phyloP scores from a whole-genome alignment of 169 alveolate genomes.

The Cystoisospora suis region DNA sequence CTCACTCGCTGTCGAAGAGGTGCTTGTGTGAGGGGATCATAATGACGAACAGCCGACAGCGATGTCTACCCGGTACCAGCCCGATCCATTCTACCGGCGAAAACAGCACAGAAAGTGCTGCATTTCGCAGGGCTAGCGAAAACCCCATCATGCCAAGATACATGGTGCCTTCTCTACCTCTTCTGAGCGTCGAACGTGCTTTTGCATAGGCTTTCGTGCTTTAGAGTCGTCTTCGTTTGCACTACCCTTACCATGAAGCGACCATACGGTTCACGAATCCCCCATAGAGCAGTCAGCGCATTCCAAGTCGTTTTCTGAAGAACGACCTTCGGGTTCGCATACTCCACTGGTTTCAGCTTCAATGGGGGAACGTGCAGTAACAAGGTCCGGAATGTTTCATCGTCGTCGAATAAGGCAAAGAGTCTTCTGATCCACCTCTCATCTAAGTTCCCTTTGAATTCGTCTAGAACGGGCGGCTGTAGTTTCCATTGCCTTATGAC shows the following conservation, averaged over 20 bases:
- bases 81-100: no score
- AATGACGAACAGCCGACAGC: no score
- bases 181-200: no score
- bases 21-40: no score
- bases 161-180: no score
- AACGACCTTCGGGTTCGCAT: background rate
- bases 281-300: slow-evolving; percentile 48
- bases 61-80: no score
- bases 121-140: no score
- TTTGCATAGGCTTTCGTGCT: no score
- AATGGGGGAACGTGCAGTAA: background rate
- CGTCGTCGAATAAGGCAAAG: background rate
- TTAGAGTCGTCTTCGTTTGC: no score
- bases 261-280: slow-evolving; percentile 27
- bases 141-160: no score
- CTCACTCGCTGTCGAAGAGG: no score
- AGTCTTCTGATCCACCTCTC: background rate
- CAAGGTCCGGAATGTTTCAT: background rate
- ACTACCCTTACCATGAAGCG: slow-evolving; percentile 44
- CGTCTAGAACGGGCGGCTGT: background rate
- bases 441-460: background rate
- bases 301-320: slow-evolving; percentile 47
- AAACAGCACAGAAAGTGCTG: no score
- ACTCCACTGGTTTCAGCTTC: background rate
- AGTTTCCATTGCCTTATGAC: background rate